Conservation (phyloP, 768 basidiomycete species). For the Kwoniella botswanensis region DNA sequence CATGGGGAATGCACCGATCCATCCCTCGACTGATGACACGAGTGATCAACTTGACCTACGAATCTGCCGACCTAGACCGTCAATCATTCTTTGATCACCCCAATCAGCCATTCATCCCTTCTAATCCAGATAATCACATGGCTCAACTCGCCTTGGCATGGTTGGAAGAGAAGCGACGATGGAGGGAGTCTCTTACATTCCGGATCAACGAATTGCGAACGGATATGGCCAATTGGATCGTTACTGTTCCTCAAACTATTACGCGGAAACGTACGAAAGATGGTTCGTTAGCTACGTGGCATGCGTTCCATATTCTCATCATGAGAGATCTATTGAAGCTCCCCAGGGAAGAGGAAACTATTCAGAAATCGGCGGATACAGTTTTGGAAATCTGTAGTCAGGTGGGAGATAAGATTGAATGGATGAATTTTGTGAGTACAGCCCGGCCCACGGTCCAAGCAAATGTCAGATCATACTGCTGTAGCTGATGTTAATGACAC, state of each 20-base stretch:
- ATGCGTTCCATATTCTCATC: conserved; percentile 19
- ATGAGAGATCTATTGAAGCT: conserved; percentile 14
- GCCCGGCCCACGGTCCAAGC: not conserved
- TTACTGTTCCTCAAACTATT: conserved; percentile 2
- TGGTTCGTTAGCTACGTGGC: conserved; percentile 30
- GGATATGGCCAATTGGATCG: conserved; percentile 12
- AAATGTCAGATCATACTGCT: not conserved
- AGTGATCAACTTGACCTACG: conserved; percentile 15
- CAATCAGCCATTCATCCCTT: not conserved
- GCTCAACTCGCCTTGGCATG: not conserved
- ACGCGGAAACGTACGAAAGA: conserved; percentile 11
- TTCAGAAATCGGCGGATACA: conserved; percentile 18
- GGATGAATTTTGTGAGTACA: conserved; percentile 30
- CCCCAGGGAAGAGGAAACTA: not conserved
- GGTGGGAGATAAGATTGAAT: conserved; percentile 28
- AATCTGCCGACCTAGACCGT: conserved; percentile 13
- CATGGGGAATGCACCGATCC: conserved; percentile 16
- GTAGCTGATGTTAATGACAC: not conserved
- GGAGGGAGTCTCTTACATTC: conserved; percentile 2
- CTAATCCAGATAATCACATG: not conserved
- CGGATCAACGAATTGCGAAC: conserved; percentile 3
- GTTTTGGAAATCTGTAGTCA: conserved; percentile 22
- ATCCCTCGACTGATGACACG: conserved; percentile 11
- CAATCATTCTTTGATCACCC: conserved; percentile 15
- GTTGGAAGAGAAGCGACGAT: conserved; percentile 9